Percentiles rank a stretch among this genome's conserved stretches.
phyloP scores from a whole-genome alignment of 1,284 basidiomycete genomes.

The Pseudozyma pruni region DNA sequence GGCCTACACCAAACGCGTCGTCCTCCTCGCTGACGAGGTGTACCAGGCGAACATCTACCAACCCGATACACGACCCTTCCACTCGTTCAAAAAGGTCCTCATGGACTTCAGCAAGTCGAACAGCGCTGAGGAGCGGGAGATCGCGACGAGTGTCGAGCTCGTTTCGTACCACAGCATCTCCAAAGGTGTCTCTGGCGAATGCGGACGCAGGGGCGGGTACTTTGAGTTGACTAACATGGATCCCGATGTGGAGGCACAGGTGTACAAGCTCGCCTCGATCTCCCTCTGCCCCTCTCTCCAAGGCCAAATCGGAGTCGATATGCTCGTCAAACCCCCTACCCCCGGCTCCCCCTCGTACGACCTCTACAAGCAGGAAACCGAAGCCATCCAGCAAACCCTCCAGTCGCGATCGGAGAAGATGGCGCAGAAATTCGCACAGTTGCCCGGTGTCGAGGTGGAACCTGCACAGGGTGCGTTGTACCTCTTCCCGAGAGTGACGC shows the following conservation, averaged over 20 bases:
- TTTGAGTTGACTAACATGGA: constrained; percentile 65
- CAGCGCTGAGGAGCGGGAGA: constrained; percentile 43
- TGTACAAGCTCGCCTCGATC: constrained; percentile 65
- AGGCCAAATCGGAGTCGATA: constrained; percentile 66
- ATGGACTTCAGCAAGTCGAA: constrained; percentile 49
- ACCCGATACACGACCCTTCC: constrained; percentile 58
- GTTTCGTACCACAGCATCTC: constrained; percentile 66
- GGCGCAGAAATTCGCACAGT: constrained; percentile 52
- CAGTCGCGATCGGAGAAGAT: constrained; percentile 53
- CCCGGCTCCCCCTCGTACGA: constrained; percentile 58
- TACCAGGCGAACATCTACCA: constrained; percentile 67
- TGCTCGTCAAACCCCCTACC: constrained; percentile 62
- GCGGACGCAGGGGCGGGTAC: constrained; percentile 65
- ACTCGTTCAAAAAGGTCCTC: constrained; percentile 66
- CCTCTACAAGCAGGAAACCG: constrained; percentile 53
- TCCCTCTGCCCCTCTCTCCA: constrained; percentile 63
- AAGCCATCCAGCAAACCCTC: constrained; percentile 56
- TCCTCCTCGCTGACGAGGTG: constrained; percentile 66
- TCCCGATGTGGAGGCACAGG: constrained; percentile 60
- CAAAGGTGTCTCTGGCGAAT: constrained; percentile 65
- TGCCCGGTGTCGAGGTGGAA: constrained; percentile 55
- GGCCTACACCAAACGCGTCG: constrained; percentile 61
- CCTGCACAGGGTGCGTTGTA: constrained; percentile 83
- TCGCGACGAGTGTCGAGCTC: constrained; percentile 61
- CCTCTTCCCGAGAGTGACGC: constrained; percentile 80